Evolutionary conservation across 305 asterid genomes (phyloP).

Genomic region (Striga hermonthica): DNA sequence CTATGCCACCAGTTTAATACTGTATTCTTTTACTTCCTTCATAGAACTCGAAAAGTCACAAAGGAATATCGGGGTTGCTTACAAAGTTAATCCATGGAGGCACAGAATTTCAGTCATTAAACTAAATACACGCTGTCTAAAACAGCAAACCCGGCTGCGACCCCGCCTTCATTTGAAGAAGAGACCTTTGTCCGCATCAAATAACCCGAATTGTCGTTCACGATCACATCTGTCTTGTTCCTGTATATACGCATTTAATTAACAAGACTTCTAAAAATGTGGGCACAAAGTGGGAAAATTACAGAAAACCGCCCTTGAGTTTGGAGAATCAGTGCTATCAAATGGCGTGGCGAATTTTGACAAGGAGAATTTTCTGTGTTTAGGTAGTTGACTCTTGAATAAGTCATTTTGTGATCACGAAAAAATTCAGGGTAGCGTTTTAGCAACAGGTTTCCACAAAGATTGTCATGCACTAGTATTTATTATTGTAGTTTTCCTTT

Average conservation of each 20-base stretch:
- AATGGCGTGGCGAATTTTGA: too few relatives aligned
- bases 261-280: background rate
- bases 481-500: too few relatives aligned
- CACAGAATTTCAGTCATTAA: conserved; percentile 30
- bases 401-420: too few relatives aligned
- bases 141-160: conserved; percentile 89
- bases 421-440: too few relatives aligned
- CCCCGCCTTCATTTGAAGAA: conserved; percentile 93
- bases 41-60: background rate
- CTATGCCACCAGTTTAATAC: too few relatives aligned
- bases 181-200: conserved; percentile 96
- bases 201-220: conserved; percentile 64
- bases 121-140: conserved; percentile 85
- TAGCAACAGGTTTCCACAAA: too few relatives aligned
- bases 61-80: background rate
- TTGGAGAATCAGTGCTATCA: too few relatives aligned
- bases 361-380: too few relatives aligned
- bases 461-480: too few relatives aligned
- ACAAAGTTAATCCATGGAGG: background rate
- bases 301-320: too few relatives aligned
- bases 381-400: too few relatives aligned
- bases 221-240: conserved; percentile 52
- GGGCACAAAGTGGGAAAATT: background rate
- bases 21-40: too few relatives aligned
- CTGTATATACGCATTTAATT: conserved; percentile 38